Base-by-base conservation (phyloP, 2,329 filamentous ascomycete species). In the Dactylellina sp. region DNA sequence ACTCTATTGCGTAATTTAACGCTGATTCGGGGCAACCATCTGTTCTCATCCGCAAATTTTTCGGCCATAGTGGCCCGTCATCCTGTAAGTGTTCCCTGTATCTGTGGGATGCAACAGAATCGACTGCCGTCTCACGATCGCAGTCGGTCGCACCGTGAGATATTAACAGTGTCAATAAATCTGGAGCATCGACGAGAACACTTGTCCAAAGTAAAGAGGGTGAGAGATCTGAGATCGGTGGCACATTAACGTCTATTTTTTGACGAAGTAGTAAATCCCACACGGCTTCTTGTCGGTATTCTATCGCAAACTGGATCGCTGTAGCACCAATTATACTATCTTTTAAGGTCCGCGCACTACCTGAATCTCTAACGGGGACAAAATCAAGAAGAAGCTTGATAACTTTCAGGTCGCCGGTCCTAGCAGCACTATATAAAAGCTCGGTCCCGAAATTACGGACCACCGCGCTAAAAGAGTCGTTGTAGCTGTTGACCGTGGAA, bases 231-330 rank as follows among this genome's bases (percentile, higher is more conserved):
- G 60, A 64, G 39, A 65, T 37, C 0, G 61, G 61, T 12, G 7
- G 7, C n/a, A n/a, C 42, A 24, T 47, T 56, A 18, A 65, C 25
- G 7, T 65, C 32, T 6, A 56, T 37, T 4, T 55, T 55, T 55
- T 64, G 60, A 3, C 39, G 14, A 46, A 64, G 60, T 14, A 64
- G 37, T 25, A 64, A 35, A 25, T 35, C 37, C 12, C 14, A 55
- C 7, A 39, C 49, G 5, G 24, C 22, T 12, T 37, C n/a, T 20
- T 55, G 60, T 42, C 42, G 7, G 25, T 64, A 64, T 14, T 64
- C 60, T 18, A 64, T 55, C 6, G 60, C 60, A 40, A 35, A 55
- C 12, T 64, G 60, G 1, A 42, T 42, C n/a, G 61, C 61, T n/a
- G 61, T 65, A n/a, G 40, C 61, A 40, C 39, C 50, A 16, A n/a